A percentile compares a stretch with the other conserved stretches of the same genome.
Evolutionary conservation across 345 rosid species (phyloP).

Genomic region (Anacardium occidentale): DNA sequence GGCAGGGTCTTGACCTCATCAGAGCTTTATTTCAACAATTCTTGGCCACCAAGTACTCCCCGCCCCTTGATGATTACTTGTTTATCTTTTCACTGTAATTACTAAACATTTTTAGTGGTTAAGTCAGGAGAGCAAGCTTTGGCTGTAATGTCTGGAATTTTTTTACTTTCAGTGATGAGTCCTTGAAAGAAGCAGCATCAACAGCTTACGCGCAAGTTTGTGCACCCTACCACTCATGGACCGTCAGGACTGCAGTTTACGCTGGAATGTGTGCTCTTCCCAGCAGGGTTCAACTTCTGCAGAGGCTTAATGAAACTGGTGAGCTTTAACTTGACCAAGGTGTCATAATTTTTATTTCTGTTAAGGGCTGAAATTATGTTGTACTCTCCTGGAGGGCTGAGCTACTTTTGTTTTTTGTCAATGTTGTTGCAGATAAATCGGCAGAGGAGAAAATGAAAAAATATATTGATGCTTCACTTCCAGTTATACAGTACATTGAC

Average conservation of each 20-base stretch:
- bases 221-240: conserved; percentile 89
- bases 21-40: conserved; percentile 77
- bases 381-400: not conserved
- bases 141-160: not conserved
- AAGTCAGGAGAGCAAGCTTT: too few relatives aligned
- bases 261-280: conserved; percentile 97
- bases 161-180: conserved; percentile 41
- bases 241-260: conserved; percentile 80
- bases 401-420: not conserved
- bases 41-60: conserved; percentile 47
- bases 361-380: not conserved
- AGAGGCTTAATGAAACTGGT: conserved; percentile 80
- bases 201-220: conserved; percentile 82
- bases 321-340: too few relatives aligned
- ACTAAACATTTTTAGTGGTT: too few relatives aligned
- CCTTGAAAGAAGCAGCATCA: conserved; percentile 80
- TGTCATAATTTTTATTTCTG: not conserved
- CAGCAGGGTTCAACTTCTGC: conserved; percentile 66
- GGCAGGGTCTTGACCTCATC: conserved; percentile 91
- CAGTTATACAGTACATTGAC: conserved; percentile 69
- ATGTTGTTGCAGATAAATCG: conserved; percentile 47
- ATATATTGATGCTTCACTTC: conserved; percentile 60
- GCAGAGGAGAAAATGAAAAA: conserved; percentile 80
- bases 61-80: not conserved
- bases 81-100: not conserved